A percentile compares a stretch with the other conserved stretches of the same genome.
Conservation (phyloP, 106 monocot species). For the Dioscorea zingiberensis region DNA sequence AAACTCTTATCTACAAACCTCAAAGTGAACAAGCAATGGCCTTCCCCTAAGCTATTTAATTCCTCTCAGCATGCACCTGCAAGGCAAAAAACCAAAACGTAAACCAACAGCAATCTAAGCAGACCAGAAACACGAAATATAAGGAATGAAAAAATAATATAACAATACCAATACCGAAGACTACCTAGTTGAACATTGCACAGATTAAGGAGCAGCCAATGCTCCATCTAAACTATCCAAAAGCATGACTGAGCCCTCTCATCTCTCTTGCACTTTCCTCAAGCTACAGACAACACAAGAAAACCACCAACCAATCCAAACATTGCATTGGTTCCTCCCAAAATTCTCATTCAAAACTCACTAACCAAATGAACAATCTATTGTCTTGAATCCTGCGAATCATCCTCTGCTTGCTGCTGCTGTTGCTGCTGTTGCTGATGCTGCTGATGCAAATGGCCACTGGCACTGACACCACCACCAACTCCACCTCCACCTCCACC, state of each 20-base stretch:
- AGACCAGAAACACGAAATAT: background rate
- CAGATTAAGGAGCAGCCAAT: too few species aligned
- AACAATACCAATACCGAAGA: too few species aligned
- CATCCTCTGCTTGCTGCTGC: slow-evolving; percentile 9
- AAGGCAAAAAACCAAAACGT: too few species aligned
- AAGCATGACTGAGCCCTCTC: too few species aligned
- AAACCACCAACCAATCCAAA: too few species aligned
- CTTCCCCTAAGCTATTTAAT: background rate
- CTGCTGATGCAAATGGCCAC: slow-evolving; percentile 18
- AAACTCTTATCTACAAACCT: slow-evolving; percentile 3
- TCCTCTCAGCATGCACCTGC: background rate
- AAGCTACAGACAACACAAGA: too few species aligned
- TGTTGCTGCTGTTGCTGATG: slow-evolving; percentile 9
- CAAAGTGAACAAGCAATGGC: background rate
- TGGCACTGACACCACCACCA: background rate
- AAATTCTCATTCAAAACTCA: background rate
- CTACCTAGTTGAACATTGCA: too few species aligned
- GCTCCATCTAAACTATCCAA: too few species aligned
- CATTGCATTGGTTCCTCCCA: background rate
- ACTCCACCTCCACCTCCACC: slow-evolving; percentile 4
- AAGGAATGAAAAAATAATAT: background rate
- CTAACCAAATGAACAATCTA: background rate
- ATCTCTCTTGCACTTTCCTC: background rate
- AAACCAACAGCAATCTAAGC: too few species aligned
- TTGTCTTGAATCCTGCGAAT: slow-evolving; percentile 17